Base-by-base conservation (phyloP, 2,329 filamentous ascomycete species). In the Didymella pomorum region DNA sequence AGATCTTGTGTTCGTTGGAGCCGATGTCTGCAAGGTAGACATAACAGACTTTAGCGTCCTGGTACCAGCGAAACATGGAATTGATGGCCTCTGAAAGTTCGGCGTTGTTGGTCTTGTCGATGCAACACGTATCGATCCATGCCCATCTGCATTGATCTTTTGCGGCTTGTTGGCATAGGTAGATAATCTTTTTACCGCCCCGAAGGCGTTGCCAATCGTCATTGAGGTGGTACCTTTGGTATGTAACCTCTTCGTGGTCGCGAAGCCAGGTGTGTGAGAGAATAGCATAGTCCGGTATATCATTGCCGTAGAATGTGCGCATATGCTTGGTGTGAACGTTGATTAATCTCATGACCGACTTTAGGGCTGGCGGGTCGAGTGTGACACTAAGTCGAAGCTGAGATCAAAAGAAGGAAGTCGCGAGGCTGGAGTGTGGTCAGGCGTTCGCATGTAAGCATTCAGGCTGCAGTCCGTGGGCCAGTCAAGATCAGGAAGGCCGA, bases 61-160 rank as follows among this genome's bases (percentile, higher is more conserved):
- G 25, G 18, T 65, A 65, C 52, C 49, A 64, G 12, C n/a, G 2
- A 5, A 55, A 55, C 52, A 55, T 55, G 1, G 52, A 55, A 9
- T 55, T 55, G 33, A 55, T 56, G 1, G 37, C 20, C 11, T 41
- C 37, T 9, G 37, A 21, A 3, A 41, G 10, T 20, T 41, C 20
- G 4, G 37, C 21, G 11, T 8, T 23, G 20, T 23, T 23, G 9
- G 11, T 41, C 20, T 23, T 23, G 37, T 23, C 37, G 20, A 41
- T 41, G 11, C 35, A 39, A 12, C 35, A 39, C 1, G 35, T 39
- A 11, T 39, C 35, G 10, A 39, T 20, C 35, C 35, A 39, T 9
- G 35, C 35, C 35, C 35, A 39, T 8, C 16, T 7, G 9, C 7
- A 11, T 7, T 18, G 16, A 1, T 39, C 16, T 4, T 11, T 3